Conservation (phyloP, 306 rosid genomes). For the Cyclanthera cordifolia region DNA sequence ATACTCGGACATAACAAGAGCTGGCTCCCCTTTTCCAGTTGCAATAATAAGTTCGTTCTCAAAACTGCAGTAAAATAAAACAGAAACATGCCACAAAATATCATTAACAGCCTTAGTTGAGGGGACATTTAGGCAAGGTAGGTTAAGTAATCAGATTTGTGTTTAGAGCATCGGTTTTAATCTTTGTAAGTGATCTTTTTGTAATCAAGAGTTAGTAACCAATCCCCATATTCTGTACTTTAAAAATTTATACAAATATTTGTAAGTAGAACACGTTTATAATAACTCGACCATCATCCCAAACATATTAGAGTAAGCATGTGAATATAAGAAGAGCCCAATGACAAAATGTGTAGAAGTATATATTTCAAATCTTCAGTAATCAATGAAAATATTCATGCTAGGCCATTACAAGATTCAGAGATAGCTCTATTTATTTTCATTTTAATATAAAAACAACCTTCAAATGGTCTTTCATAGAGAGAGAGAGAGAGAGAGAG, state of each 20-base stretch:
- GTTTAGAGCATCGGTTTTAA: too few relatives aligned
- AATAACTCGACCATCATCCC: too few relatives aligned
- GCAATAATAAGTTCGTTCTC: slow-evolving; percentile 67
- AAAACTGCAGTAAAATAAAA: slow-evolving; percentile 30
- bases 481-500: too few relatives aligned
- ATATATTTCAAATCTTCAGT: background rate
- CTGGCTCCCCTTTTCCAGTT: slow-evolving; percentile 89
- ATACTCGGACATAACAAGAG: slow-evolving; percentile 71
- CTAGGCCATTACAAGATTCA: background rate
- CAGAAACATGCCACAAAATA: background rate
- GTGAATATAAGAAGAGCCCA: background rate
- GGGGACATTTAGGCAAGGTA: too few relatives aligned
- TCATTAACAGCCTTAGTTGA: background rate
- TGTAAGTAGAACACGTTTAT: too few relatives aligned
- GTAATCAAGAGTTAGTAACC: too few relatives aligned
- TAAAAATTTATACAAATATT: too few relatives aligned
- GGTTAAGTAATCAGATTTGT: too few relatives aligned
- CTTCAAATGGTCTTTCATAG: background rate
- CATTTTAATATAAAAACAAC: background rate
- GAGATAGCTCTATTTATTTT: background rate
- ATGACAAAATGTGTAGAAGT: background rate
- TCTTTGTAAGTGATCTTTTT: too few relatives aligned
- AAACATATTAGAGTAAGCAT: background rate
- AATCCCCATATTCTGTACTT: too few relatives aligned
- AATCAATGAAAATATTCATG: background rate